phyloP scores from a whole-genome alignment of 805 yeast species.

The Pachysolen tannophilus region DNA sequence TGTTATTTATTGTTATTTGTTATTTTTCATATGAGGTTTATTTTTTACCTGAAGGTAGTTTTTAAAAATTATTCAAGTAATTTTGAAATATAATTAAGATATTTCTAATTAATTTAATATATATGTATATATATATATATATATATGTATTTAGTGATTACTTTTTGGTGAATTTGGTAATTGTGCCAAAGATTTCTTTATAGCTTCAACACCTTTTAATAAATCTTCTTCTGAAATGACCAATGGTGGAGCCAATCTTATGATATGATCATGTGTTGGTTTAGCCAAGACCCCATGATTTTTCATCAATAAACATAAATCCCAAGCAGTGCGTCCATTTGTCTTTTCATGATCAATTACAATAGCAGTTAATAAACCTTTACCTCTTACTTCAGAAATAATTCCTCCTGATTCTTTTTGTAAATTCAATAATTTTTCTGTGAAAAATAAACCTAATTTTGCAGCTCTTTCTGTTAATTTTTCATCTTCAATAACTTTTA shows the following conservation, averaged over 20 bases:
- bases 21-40: conserved; percentile 1
- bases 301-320: conserved; percentile 83
- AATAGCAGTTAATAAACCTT: conserved; percentile 83
- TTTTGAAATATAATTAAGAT: too few species aligned
- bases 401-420: conserved; percentile 43
- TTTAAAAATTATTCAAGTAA: too few species aligned
- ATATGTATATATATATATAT: too few species aligned
- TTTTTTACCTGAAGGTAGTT: too few species aligned
- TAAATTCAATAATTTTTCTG: conserved; percentile 46
- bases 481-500: conserved; percentile 85
- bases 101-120: too few species aligned
- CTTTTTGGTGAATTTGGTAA: conserved; percentile 47
- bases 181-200: conserved; percentile 48
- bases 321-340: conserved; percentile 93
- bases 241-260: conserved; percentile 93
- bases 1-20: background rate
- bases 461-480: conserved; percentile 72
- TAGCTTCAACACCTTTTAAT: conserved; percentile 70
- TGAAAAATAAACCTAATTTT: conserved; percentile 63
- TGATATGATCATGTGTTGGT: conserved; percentile 94
- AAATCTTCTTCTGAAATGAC: conserved; percentile 86
- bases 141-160: conserved; percentile 22
- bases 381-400: conserved; percentile 65
- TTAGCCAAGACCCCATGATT: conserved; percentile 86
- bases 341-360: conserved; percentile 82